Conservation (phyloP, 2,329 filamentous ascomycete species). For the Epichloe typhina region DNA sequence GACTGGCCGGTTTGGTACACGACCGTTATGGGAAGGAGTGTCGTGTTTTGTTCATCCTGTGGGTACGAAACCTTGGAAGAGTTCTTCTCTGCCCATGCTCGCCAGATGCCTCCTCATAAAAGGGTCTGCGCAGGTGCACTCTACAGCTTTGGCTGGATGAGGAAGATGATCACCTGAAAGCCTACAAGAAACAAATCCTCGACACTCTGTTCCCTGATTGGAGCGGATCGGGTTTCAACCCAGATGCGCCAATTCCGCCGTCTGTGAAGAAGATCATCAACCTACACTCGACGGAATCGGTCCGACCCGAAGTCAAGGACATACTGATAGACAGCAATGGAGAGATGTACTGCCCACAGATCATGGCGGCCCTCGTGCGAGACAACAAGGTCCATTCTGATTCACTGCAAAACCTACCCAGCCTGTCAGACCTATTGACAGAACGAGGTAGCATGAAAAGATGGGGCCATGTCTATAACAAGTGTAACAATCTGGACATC, state of each 20-base stretch:
- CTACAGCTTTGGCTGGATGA: constrained; percentile 18
- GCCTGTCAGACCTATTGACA: constrained; percentile 10
- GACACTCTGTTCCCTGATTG: constrained; percentile 15
- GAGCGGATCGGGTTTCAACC: constrained; percentile 15
- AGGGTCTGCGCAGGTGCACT: constrained; percentile 18
- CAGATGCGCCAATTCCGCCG: constrained; percentile 16
- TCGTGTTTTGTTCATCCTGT: constrained; percentile 21
- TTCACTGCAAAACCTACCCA: constrained; percentile 17
- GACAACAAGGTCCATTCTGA: constrained; percentile 17
- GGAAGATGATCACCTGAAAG: constrained; percentile 17
- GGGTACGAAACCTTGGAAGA: constrained; percentile 20
- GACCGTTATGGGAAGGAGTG: constrained; percentile 11
- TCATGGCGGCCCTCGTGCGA: constrained; percentile 7
- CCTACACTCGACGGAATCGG: constrained; percentile 8
- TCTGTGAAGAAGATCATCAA: constrained; percentile 10
- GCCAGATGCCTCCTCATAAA: constrained; percentile 3
- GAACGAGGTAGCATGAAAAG: neutral
- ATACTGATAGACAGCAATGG: constrained; percentile 8
- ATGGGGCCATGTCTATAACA: constrained; percentile 4
- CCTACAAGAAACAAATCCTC: constrained; percentile 9
- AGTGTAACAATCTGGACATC: constrained; percentile 11
- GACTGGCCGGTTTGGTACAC: constrained; percentile 16
- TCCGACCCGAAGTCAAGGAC: constrained; percentile 3
- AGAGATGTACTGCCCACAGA: neutral
- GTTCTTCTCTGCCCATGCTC: constrained; percentile 13